Percentiles rank a stretch among this genome's conserved stretches.
These are phyloP conservation scores for Trichosporon asahii DNA, from an alignment of 1,284 basidiomycete species.

Conservation along the genomic window DNA sequence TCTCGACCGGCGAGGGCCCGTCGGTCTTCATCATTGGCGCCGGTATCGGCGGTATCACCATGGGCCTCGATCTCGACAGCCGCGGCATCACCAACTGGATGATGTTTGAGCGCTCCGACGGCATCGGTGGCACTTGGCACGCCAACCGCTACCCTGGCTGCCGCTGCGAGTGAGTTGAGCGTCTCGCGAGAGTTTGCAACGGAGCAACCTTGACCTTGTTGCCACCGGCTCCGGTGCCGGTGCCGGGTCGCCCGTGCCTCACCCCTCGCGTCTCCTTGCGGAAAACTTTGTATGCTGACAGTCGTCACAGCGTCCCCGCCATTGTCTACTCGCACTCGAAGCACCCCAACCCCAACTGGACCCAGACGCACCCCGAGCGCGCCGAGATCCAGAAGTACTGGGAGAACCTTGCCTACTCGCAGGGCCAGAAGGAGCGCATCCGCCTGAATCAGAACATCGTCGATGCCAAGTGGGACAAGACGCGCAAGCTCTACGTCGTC, in stretches of 20 bases:
- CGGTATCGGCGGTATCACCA: constrained; percentile 21
- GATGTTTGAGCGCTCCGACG: constrained; percentile 18
- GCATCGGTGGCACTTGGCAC: constrained; percentile 25
- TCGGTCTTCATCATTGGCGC: constrained; percentile 17
- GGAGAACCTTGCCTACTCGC: constrained; percentile 20
- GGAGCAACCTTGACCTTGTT: background rate
- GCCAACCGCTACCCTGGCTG: constrained; percentile 30
- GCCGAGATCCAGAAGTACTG: constrained; percentile 27
- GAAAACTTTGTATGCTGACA: background rate
- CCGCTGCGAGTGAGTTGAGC: constrained; percentile 37
- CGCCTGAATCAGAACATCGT: constrained; percentile 20
- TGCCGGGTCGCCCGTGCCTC: background rate
- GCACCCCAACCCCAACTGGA: constrained; percentile 23
- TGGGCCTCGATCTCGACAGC: constrained; percentile 22
- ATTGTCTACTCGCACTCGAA: constrained; percentile 23
- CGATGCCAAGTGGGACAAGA: constrained; percentile 23
- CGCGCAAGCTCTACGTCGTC: constrained; percentile 17
- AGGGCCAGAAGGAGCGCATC: constrained; percentile 23
- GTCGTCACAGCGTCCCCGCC: constrained; percentile 20
- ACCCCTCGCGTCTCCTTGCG: background rate
- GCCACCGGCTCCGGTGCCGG: background rate
- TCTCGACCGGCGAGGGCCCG: background rate
- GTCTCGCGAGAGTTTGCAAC: too few relatives aligned
- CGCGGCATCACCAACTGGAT: constrained; percentile 20
- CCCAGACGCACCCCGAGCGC: constrained; percentile 20